phyloP scores from a whole-genome alignment of 352 stramenopile genomes.

The Globisporangium spinosum region DNA sequence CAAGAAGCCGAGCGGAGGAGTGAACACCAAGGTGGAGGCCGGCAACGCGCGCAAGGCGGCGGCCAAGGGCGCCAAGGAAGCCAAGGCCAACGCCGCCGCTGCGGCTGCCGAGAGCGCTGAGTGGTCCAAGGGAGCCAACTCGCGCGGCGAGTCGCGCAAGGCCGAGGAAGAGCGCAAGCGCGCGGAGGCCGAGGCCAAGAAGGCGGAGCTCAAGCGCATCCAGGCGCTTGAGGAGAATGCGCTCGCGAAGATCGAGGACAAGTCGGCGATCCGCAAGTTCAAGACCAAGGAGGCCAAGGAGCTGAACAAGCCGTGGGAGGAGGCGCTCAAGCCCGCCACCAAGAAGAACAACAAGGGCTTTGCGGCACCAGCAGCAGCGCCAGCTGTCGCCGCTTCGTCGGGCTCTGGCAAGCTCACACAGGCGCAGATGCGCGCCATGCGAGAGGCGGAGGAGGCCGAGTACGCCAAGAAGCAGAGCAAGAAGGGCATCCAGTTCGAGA shows the following conservation, averaged over 20 bases:
- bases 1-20: conserved; percentile 1
- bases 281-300: neutral
- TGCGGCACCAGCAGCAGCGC: neutral
- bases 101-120: neutral
- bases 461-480: conserved; percentile 1
- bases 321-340: neutral
- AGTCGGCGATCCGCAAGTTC: neutral
- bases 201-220: neutral
- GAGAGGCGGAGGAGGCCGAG: neutral
- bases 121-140: neutral
- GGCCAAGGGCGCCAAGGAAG: conserved; percentile 31
- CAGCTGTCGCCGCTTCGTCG: neutral
- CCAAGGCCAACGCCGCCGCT: neutral
- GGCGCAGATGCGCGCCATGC: neutral
- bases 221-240: neutral
- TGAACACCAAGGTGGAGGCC: neutral
- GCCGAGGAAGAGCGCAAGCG: neutral
- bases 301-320: neutral
- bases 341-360: conserved; percentile 1
- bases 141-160: neutral
- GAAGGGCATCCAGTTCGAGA: neutral
- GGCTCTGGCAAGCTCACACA: neutral
- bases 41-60: neutral
- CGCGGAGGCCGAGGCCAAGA: neutral
- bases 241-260: neutral